phyloP scores from a whole-genome alignment of 1,139 yeast species.

The Torulaspora pretoriensis region DNA sequence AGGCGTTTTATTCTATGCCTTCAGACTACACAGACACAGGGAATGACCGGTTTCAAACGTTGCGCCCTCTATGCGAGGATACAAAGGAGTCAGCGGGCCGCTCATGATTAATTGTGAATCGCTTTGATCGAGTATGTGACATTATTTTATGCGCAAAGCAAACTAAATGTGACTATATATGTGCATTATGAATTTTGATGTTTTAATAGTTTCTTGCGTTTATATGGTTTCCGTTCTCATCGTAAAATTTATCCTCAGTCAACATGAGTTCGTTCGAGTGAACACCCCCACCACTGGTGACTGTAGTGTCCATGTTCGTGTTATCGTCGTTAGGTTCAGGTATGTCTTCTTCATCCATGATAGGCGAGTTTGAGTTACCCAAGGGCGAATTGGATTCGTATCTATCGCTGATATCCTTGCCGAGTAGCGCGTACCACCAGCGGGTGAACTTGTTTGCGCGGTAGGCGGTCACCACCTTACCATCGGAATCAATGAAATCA shows the following conservation, averaged over 20 bases:
- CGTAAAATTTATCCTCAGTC: slow-evolving; percentile 29
- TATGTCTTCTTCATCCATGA: slow-evolving; percentile 15
- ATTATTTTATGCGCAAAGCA: not conserved
- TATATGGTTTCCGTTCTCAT: slow-evolving; percentile 27
- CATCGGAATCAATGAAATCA: slow-evolving; percentile 40
- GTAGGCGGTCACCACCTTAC: slow-evolving; percentile 39
- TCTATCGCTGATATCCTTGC: slow-evolving; percentile 28
- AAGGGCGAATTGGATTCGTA: slow-evolving; percentile 32
- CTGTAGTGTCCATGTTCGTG: slow-evolving; percentile 11
- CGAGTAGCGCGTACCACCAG: slow-evolving; percentile 31
- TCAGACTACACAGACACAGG: too few relatives aligned
- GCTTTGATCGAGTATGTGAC: too few relatives aligned
- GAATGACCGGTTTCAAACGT: too few relatives aligned
- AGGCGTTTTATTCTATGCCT: too few relatives aligned
- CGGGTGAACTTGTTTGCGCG: slow-evolving; percentile 30
- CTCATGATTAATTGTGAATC: too few relatives aligned
- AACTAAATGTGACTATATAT: slow-evolving; percentile 4
- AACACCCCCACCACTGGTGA: slow-evolving; percentile 12
- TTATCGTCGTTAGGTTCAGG: slow-evolving; percentile 14
- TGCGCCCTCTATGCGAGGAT: too few relatives aligned
- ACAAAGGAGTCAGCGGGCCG: too few relatives aligned
- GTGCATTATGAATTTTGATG: slow-evolving; percentile 1
- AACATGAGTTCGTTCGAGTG: slow-evolving; percentile 24
- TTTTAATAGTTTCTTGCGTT: slow-evolving; percentile 27
- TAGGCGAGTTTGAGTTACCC: slow-evolving; percentile 26